phyloP scores from a whole-genome alignment of 805 yeast species.

The Suhomyces sp. region DNA sequence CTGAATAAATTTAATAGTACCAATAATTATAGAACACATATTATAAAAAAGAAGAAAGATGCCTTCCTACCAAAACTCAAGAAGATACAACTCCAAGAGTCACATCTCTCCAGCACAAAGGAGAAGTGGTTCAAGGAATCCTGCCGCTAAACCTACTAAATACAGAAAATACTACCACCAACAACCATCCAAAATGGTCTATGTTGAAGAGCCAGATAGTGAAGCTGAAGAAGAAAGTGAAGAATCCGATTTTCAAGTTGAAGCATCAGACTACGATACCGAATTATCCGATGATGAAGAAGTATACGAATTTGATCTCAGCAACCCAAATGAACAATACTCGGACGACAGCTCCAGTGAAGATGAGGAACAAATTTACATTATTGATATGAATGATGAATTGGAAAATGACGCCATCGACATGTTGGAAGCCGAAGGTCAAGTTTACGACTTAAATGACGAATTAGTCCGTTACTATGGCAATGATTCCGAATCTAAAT shows the following conservation, averaged over 20 bases:
- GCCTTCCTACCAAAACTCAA: conserved; percentile 7
- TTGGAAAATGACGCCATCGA: conserved; percentile 29
- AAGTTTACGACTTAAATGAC: conserved; percentile 22
- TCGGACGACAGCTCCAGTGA: conserved; percentile 13
- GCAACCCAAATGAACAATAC: conserved; percentile 14
- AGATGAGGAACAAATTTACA: conserved; percentile 15
- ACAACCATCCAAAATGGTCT: conserved; percentile 35
- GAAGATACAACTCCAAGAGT: conserved; percentile 6
- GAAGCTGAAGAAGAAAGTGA: conserved; percentile 23
- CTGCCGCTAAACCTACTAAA: conserved; percentile 4
- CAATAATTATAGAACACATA: background rate
- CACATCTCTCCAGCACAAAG: conserved; percentile 4
- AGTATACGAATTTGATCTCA: conserved; percentile 30
- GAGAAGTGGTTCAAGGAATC: conserved; percentile 4
- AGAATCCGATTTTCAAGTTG: conserved; percentile 28
- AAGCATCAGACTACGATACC: conserved; percentile 40
- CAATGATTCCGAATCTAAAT: conserved; percentile 24
- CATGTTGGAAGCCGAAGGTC: conserved; percentile 21
- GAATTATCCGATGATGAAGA: conserved; percentile 21
- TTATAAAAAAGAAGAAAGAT: background rate
- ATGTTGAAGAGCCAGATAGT: conserved; percentile 44
- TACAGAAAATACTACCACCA: conserved; percentile 34
- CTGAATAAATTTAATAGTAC: background rate
- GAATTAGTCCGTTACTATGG: conserved; percentile 24
- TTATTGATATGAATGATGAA: conserved; percentile 33